These are phyloP conservation scores for Populus trichocarpa DNA, from an alignment of 441 rosid species.

Conservation along the genomic window DNA sequence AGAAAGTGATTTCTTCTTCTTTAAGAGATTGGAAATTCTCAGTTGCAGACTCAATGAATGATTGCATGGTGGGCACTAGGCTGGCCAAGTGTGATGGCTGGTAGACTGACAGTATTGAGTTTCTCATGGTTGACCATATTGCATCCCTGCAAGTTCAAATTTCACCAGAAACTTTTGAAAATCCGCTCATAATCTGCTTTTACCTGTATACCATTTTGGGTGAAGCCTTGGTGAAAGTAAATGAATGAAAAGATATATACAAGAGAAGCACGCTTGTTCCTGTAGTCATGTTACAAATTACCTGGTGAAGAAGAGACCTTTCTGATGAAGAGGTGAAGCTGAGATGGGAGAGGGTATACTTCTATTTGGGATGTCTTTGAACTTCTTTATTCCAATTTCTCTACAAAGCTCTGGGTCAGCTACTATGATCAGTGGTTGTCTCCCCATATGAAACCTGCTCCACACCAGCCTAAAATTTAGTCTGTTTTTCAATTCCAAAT, in stretches of 20 bases:
- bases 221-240: not conserved
- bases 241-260: not conserved
- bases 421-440: slow-evolving; percentile 79
- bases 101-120: slow-evolving; percentile 78
- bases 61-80: slow-evolving; percentile 78
- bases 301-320: slow-evolving; percentile 96
- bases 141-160: slow-evolving; percentile 51
- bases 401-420: slow-evolving; percentile 86
- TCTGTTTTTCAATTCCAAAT: not conserved
- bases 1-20: slow-evolving; percentile 40
- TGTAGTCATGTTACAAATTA: slow-evolving; percentile 10
- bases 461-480: not conserved
- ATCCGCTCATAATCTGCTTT: not conserved
- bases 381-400: slow-evolving; percentile 89
- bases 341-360: slow-evolving; percentile 97
- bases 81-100: slow-evolving; percentile 86
- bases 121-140: slow-evolving; percentile 89
- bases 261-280: not conserved
- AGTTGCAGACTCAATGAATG: slow-evolving; percentile 60
- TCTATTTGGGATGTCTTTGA: slow-evolving; percentile 77
- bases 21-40: slow-evolving; percentile 38
- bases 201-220: not conserved
- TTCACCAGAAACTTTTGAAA: not conserved
- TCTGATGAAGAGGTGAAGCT: slow-evolving; percentile 92
- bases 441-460: slow-evolving; percentile 94